Conservation (phyloP, 208 protist genomes). For the Trypanosoma caninum region DNA sequence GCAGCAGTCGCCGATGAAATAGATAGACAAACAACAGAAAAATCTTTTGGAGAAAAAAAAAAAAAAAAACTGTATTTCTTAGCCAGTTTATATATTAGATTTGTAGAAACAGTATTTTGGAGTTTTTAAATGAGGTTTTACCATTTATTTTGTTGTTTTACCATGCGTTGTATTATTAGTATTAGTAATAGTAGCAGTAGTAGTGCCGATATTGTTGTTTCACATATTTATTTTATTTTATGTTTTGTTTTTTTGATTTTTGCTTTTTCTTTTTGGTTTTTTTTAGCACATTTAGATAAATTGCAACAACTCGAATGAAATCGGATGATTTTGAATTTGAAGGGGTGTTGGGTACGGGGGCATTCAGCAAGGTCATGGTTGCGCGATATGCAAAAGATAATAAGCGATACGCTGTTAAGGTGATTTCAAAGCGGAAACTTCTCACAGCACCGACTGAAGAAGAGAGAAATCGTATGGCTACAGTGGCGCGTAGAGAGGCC, state of each 20-base stretch:
- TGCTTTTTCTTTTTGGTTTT: constrained; percentile 6
- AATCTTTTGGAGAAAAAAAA: background rate
- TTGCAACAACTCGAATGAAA: constrained; percentile 35
- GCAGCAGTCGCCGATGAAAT: too few species aligned
- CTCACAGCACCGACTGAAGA: constrained; percentile 85
- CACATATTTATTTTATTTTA: background rate
- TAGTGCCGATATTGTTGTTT: too few species aligned
- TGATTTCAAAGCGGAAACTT: constrained; percentile 82
- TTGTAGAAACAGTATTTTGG: too few species aligned
- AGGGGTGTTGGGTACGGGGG: constrained; percentile 60
- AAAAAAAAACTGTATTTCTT: too few species aligned
- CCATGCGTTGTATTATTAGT: too few species aligned
- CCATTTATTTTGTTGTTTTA: background rate
- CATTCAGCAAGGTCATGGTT: constrained; percentile 88
- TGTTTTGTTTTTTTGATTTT: background rate
- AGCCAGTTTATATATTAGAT: too few species aligned
- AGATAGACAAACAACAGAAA: constrained; percentile 4
- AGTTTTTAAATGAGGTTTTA: too few species aligned
- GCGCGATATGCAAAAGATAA: constrained; percentile 64
- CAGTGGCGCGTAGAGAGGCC: constrained; percentile 76
- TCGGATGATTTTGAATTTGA: constrained; percentile 80
- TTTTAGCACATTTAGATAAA: constrained; percentile 3
- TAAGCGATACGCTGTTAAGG: constrained; percentile 75
- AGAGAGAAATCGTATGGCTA: constrained; percentile 78
- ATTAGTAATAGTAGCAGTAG: too few species aligned